Evolutionary conservation across 2,329 filamentous ascomycete genomes (phyloP).

Genomic region (Verticillium nubilum): DNA sequence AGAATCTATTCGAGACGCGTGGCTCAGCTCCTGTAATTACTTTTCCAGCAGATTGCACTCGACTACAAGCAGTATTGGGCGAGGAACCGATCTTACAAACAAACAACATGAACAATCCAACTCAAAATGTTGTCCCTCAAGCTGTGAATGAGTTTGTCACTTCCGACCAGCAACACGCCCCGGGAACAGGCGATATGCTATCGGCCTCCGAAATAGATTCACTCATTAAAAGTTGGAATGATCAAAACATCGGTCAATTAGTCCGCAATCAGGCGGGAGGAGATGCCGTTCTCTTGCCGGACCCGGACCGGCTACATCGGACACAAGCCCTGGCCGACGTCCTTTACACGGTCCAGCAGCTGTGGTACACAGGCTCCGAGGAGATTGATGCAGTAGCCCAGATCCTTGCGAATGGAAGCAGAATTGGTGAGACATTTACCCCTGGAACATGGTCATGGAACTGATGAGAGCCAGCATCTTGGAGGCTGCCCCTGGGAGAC

Average conservation of each 20-base stretch:
- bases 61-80: not conserved
- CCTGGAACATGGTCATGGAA: not conserved
- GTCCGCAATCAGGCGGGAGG: not conserved
- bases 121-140: not conserved
- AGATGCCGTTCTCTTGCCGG: not conserved
- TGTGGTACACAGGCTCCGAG: constrained; percentile 32
- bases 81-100: not conserved
- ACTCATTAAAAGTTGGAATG: not conserved
- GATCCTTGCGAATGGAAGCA: constrained; percentile 48
- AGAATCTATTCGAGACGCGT: not conserved
- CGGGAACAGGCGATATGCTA: not conserved
- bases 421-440: constrained; percentile 41
- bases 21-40: not conserved
- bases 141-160: not conserved
- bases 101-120: not conserved
- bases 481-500: constrained; percentile 51
- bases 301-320: not conserved
- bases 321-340: constrained; percentile 18
- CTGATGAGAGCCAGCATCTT: constrained; percentile 35
- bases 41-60: not conserved
- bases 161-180: not conserved
- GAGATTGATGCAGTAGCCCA: constrained; percentile 43
- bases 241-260: not conserved
- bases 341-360: constrained; percentile 29
- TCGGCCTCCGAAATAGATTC: not conserved